Evolutionary conservation across 768 basidiomycete species (phyloP).

Genomic region (Xerocomellus amylosporus): DNA sequence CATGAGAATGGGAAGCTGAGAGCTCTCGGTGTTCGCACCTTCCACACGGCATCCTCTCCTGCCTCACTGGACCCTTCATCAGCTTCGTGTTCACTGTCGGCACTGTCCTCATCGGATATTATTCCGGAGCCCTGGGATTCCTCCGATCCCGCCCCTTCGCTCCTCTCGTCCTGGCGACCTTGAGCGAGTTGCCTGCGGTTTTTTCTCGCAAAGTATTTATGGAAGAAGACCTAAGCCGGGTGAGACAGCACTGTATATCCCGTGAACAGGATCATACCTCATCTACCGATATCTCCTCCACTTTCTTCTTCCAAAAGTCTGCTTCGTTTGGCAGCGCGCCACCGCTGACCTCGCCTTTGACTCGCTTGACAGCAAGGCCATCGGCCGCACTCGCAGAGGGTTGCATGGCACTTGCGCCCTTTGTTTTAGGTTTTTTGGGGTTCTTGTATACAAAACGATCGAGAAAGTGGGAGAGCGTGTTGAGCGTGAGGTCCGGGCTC

Average conservation of each 20-base stretch:
- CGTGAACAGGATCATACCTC: slow-evolving; percentile 48
- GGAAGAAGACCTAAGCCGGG: slow-evolving; percentile 72
- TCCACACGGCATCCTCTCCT: slow-evolving; percentile 83
- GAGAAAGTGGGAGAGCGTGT: slow-evolving; percentile 92
- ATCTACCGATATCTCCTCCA: slow-evolving; percentile 79
- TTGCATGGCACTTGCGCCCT: slow-evolving; percentile 94
- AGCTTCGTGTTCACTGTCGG: slow-evolving; percentile 31
- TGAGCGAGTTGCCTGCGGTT: slow-evolving; percentile 51
- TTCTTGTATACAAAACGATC: slow-evolving; percentile 98
- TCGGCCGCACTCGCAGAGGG: slow-evolving; percentile 73
- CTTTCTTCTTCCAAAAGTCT: slow-evolving; percentile 65
- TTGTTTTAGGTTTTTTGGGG: slow-evolving; percentile 69
- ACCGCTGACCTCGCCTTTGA: slow-evolving; percentile 54
- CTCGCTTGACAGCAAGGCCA: slow-evolving; percentile 64
- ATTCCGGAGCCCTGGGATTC: slow-evolving; percentile 28
- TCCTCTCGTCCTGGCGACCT: slow-evolving; percentile 34
- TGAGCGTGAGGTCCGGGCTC: slow-evolving; percentile 83
- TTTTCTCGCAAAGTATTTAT: slow-evolving; percentile 82
- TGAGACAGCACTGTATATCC: not conserved
- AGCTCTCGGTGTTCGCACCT: slow-evolving; percentile 46
- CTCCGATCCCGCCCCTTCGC: slow-evolving; percentile 14
- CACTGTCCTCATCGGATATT: slow-evolving; percentile 15
- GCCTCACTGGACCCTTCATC: slow-evolving; percentile 45
- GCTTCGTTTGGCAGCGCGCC: slow-evolving; percentile 66
- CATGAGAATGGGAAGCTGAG: not conserved